Percentiles rank a stretch among this genome's conserved stretches.
Conservation (phyloP, 2,329 filamentous ascomycete species). For the Cercospora zeae-maydis region DNA sequence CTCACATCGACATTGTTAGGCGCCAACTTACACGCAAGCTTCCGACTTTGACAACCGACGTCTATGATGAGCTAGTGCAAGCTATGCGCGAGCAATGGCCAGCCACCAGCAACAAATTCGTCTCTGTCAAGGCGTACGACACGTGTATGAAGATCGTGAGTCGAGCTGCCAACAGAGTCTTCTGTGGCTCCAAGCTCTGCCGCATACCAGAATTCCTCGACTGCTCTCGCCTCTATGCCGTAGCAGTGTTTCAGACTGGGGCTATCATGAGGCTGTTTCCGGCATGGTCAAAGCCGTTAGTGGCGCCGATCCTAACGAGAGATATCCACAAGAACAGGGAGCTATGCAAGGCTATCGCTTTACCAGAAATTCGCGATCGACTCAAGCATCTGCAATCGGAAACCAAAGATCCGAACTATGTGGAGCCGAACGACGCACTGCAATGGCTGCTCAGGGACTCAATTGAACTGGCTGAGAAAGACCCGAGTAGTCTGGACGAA, state of each 20-base stretch:
- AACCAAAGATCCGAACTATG: slow-evolving; percentile 8
- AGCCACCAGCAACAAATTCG: slow-evolving; percentile 3
- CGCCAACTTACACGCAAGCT: slow-evolving; percentile 26
- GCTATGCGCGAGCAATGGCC: slow-evolving; percentile 21
- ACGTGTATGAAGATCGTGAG: slow-evolving; percentile 27
- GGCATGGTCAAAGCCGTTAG: slow-evolving; percentile 16
- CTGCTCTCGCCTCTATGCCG: slow-evolving; percentile 21
- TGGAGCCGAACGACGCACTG: slow-evolving; percentile 22
- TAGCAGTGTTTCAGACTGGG: slow-evolving; percentile 22
- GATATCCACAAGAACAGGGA: slow-evolving; percentile 15
- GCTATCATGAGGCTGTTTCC: slow-evolving; percentile 22
- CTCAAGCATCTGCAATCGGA: slow-evolving; percentile 12
- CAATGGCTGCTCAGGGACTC: slow-evolving; percentile 26
- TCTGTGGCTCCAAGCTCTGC: slow-evolving; percentile 24
- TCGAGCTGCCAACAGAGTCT: slow-evolving; percentile 26
- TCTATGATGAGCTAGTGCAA: slow-evolving; percentile 23
- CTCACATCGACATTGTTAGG: slow-evolving; percentile 23
- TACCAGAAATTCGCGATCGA: slow-evolving; percentile 19
- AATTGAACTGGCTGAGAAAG: slow-evolving; percentile 17
- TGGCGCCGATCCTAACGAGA: slow-evolving; percentile 15
- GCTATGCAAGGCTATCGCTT: slow-evolving; percentile 14
- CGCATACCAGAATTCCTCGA: slow-evolving; percentile 21
- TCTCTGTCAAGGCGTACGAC: slow-evolving; percentile 19
- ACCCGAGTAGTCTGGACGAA: slow-evolving; percentile 17
- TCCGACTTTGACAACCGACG: slow-evolving; percentile 23